Percentiles rank a stretch among this genome's conserved stretches.
Evolutionary conservation across 1,284 basidiomycete species (phyloP).

Genomic region (Tausonia pullulans): DNA sequence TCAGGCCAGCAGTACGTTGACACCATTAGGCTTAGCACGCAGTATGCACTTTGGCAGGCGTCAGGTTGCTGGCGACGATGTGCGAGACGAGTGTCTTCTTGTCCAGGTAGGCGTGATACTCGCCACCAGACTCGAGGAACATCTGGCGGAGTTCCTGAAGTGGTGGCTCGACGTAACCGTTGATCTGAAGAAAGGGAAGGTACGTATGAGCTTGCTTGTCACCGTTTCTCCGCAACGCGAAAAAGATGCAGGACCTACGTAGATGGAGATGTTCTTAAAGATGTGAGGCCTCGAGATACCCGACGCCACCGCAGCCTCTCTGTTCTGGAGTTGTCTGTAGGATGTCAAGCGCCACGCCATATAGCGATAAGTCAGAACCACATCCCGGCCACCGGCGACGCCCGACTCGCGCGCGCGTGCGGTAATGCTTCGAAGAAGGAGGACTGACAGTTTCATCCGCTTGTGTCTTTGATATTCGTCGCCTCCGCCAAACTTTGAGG

Average conservation of each 20-base stretch:
- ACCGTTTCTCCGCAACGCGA: neutral
- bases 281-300: constrained; percentile 39
- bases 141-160: constrained; percentile 71
- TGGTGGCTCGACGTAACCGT: constrained; percentile 80
- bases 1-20: neutral
- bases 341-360: neutral
- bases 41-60: constrained; percentile 55
- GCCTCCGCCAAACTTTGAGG: constrained; percentile 67
- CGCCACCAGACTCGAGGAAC: constrained; percentile 71
- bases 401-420: too few species aligned
- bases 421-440: neutral
- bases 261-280: constrained; percentile 62
- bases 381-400: neutral
- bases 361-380: neutral
- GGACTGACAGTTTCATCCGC: constrained; percentile 56
- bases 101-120: constrained; percentile 72
- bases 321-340: constrained; percentile 59
- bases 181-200: constrained; percentile 47
- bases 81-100: constrained; percentile 49
- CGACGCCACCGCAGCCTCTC: constrained; percentile 40
- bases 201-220: neutral
- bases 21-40: neutral
- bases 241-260: constrained; percentile 42
- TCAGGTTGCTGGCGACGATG: constrained; percentile 79
- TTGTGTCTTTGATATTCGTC: constrained; percentile 83